Evolutionary conservation across 179 eudicot genomes (phyloP), one percentile per base, ranked within the genome.

Genomic region (Pouteria campechiana): DNA sequence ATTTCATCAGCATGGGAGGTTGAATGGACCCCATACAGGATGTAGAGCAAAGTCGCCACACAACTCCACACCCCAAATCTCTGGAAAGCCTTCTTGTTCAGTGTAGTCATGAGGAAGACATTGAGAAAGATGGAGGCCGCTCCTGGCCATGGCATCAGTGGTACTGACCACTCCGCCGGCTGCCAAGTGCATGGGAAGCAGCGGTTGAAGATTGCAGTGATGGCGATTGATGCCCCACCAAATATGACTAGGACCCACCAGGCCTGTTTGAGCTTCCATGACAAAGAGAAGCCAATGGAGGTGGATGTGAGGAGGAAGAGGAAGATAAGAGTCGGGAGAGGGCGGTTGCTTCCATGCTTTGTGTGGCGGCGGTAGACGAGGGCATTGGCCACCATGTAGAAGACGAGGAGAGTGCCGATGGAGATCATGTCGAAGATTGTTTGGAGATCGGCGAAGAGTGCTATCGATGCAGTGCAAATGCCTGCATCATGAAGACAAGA

Each of bases 81-180:
- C 31, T 57, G 37, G 52, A 59, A 83, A 0, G 94, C 61, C 46
- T 50, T 16, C 16, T 50, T 54, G 46, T 61, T 68, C 20, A 79
- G 55, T 2, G 69, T 76, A 12, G 75, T 64, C 81, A 83, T 79
- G 19, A 79, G 72, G 55, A 79, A 83, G 4, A 79, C 79, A 31
- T 79, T 79, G 34, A 83, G 74, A 36, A 70, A 73, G 14, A 83
- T 61, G 0, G 94, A 83, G 0, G 64, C 17, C 2, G 75, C 75
- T 3, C 84, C 84, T 7, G 84, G 88, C 94, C 94, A 83, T 1
- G 94, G 94, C 94, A 83, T 83, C 25, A 68, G 37, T 16, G 88
- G 88, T 19, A 83, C 84, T 0, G 54, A 58, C 88, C 87, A 82
- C 29, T 34, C 58, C 5, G 30, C 12, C 5, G 54, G 39, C 9